Percentiles rank a stretch among this genome's conserved stretches.
phyloP scores from a whole-genome alignment of 345 rosid genomes.

The Citrus inodora region DNA sequence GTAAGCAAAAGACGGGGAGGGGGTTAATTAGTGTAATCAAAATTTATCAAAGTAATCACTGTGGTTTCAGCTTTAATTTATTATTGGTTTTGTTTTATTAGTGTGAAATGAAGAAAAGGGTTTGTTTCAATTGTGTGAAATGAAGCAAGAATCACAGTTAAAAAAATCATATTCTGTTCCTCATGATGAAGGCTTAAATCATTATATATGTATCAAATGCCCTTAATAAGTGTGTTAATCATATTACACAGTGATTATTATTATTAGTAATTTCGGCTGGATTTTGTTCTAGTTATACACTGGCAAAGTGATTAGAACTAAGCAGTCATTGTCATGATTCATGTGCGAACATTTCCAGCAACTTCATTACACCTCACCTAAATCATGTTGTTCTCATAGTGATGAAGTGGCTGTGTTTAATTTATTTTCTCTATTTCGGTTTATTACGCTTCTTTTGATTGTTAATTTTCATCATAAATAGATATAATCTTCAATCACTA shows the following conservation, averaged over 20 bases:
- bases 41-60: not conserved
- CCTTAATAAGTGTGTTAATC: not conserved
- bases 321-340: conserved; percentile 5
- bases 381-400: too few species aligned
- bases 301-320: not conserved
- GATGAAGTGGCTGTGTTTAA: too few species aligned
- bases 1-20: not conserved
- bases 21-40: not conserved
- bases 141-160: not conserved
- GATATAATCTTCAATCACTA: not conserved
- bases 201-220: not conserved
- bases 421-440: too few species aligned
- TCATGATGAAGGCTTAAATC: not conserved
- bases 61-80: not conserved
- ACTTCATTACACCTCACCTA: not conserved
- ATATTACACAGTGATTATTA: not conserved
- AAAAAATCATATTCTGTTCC: not conserved
- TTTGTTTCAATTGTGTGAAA: not conserved
- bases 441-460: too few species aligned
- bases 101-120: not conserved
- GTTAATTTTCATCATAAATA: too few species aligned
- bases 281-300: not conserved
- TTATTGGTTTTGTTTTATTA: not conserved
- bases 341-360: not conserved
- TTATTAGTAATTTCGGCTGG: not conserved